Conservation (phyloP, 2,329 filamentous ascomycete genomes). For the Lachnellula suecica region DNA sequence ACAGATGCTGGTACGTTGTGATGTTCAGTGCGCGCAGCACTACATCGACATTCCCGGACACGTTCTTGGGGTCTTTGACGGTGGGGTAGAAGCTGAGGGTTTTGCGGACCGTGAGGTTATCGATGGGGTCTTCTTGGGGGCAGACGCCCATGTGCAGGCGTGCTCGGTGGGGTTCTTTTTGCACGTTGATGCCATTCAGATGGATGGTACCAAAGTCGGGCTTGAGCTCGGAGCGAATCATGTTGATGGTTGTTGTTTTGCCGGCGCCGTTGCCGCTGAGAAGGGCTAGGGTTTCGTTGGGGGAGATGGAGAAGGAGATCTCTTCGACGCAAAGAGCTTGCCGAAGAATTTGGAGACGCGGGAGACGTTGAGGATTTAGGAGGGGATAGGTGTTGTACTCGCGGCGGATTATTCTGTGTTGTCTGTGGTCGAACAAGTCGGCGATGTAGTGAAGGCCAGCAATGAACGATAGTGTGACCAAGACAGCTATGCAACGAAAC, state of each 20-base stretch:
- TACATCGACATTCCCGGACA: conserved; percentile 27
- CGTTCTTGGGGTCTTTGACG: conserved; percentile 33
- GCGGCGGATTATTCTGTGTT: conserved; percentile 21
- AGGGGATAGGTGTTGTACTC: conserved; percentile 30
- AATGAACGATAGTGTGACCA: conserved; percentile 25
- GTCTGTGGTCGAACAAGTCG: no score
- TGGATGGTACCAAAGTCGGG: conserved; percentile 59
- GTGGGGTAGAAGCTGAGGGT: conserved; percentile 34
- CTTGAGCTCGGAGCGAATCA: conserved; percentile 62
- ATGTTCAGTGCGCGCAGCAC: conserved; percentile 32
- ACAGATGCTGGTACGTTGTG: conserved; percentile 22
- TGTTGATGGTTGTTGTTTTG: conserved; percentile 64
- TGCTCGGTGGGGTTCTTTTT: conserved; percentile 22
- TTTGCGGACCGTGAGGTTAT: conserved; percentile 33
- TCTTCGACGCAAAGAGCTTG: conserved; percentile 60
- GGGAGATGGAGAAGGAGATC: conserved; percentile 60
- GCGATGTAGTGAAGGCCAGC: conserved; percentile 25
- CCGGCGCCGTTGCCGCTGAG: conserved; percentile 67
- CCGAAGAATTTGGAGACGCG: conserved; percentile 60
- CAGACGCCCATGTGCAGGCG: conserved; percentile 33
- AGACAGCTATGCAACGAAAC: conserved; percentile 13
- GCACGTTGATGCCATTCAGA: conserved; percentile 58
- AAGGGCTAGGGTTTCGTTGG: conserved; percentile 61
- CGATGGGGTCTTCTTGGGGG: conserved; percentile 36
- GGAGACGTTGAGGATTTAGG: conserved; percentile 57